Percentiles rank a stretch among this genome's conserved stretches.
Conservation (phyloP, 73 alveolate species). For the Paramecium bursaria region DNA sequence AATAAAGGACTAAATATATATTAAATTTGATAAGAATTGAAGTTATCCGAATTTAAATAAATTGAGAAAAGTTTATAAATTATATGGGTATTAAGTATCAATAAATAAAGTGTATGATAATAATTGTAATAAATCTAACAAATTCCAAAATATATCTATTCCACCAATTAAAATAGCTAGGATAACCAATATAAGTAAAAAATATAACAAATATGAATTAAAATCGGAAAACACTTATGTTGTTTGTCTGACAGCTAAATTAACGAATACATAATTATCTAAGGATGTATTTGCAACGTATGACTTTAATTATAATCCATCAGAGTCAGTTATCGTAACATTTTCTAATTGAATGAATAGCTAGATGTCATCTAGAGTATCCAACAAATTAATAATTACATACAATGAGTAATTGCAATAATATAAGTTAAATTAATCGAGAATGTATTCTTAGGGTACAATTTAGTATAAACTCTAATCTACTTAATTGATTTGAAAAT, state of each 20-base stretch:
- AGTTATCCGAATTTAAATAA: constrained; percentile 4
- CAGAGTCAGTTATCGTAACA: no score
- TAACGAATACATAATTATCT: background rate
- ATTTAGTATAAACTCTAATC: no score
- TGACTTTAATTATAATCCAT: no score
- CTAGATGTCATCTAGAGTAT: no score
- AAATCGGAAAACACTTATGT: background rate
- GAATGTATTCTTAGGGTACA: no score
- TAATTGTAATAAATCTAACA: background rate
- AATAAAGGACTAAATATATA: background rate
- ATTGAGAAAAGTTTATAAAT: background rate
- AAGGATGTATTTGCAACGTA: no score
- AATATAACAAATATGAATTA: background rate
- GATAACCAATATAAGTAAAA: background rate
- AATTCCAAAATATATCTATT: constrained; percentile 1
- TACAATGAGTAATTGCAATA: no score
- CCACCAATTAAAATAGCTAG: constrained; percentile 10
- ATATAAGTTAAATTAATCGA: no score
- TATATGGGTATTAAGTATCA: constrained; percentile 1
- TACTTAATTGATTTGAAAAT: no score
- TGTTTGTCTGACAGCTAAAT: background rate
- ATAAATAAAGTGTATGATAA: background rate
- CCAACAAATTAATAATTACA: no score
- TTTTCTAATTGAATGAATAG: no score
- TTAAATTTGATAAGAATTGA: background rate